A percentile compares a stretch with the other conserved stretches of the same genome.
Conservation (phyloP, 805 yeast genomes). For the Suhomyces pyralidae region DNA sequence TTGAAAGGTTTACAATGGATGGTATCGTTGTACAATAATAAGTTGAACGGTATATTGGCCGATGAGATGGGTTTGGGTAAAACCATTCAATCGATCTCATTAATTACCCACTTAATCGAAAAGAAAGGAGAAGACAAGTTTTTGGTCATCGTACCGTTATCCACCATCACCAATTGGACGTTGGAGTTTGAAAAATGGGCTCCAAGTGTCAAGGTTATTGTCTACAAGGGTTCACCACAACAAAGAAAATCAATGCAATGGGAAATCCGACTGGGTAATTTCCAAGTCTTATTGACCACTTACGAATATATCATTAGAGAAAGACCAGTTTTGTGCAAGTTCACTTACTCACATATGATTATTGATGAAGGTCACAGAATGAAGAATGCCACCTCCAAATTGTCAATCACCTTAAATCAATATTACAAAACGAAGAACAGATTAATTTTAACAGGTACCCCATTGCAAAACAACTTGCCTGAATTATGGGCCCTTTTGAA, state of each 20-base stretch:
- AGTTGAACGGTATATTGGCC: conserved; percentile 61
- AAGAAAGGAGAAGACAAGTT: conserved; percentile 67
- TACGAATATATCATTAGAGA: conserved; percentile 80
- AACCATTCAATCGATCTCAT: conserved; percentile 73
- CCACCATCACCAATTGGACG: conserved; percentile 84
- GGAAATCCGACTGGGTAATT: conserved; percentile 64
- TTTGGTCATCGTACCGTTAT: conserved; percentile 77
- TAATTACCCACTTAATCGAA: conserved; percentile 69
- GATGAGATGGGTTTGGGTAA: conserved; percentile 71
- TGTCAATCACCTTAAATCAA: conserved; percentile 66
- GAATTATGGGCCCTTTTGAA: conserved; percentile 83
- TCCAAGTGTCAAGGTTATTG: conserved; percentile 66
- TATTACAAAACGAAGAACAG: conserved; percentile 74
- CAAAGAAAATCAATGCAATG: conserved; percentile 65
- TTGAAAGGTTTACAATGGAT: conserved; percentile 64
- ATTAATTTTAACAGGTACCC: conserved; percentile 84
- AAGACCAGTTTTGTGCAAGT: conserved; percentile 63
- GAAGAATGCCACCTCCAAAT: conserved; percentile 75
- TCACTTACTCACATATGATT: conserved; percentile 81
- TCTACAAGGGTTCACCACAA: conserved; percentile 75
- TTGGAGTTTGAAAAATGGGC: conserved; percentile 88
- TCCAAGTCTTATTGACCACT: conserved; percentile 75
- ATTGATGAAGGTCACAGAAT: conserved; percentile 90
- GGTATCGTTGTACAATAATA: conserved; percentile 61
- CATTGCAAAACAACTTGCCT: conserved; percentile 79